Evolutionary conservation across 179 eudicot species (phyloP).

Genomic region (Pouteria campechiana): DNA sequence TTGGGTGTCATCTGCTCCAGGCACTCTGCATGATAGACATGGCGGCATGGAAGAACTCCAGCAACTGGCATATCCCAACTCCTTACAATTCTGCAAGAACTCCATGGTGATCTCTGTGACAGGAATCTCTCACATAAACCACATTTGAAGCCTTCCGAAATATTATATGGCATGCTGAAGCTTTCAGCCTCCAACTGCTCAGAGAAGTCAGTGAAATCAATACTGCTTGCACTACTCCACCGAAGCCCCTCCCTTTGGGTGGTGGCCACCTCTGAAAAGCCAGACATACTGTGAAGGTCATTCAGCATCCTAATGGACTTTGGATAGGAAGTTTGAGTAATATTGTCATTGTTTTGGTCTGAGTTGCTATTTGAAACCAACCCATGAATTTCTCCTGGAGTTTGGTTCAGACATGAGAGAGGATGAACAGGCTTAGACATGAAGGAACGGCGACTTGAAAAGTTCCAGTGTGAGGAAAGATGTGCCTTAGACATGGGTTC

Average conservation of each 20-base stretch:
- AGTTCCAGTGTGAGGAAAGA: slow-evolving; percentile 46
- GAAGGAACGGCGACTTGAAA: slow-evolving; percentile 67
- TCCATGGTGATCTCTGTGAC: slow-evolving; percentile 92
- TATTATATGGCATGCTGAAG: slow-evolving; percentile 16
- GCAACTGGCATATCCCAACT: slow-evolving; percentile 85
- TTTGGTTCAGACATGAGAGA: slow-evolving; percentile 43
- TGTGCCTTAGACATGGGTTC: slow-evolving; percentile 47
- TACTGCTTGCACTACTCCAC: slow-evolving; percentile 60
- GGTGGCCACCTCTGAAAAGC: slow-evolving; percentile 22
- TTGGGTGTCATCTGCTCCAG: slow-evolving; percentile 81
- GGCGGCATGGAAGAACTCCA: slow-evolving; percentile 76
- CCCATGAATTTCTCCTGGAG: slow-evolving; percentile 43
- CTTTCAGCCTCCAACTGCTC: slow-evolving; percentile 42
- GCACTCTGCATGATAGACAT: slow-evolving; percentile 95
- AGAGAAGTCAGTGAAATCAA: slow-evolving; percentile 47
- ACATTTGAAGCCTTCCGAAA: slow-evolving; percentile 34
- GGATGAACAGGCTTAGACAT: slow-evolving; percentile 92
- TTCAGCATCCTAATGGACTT: no score
- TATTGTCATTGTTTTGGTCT: no score
- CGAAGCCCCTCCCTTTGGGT: slow-evolving; percentile 40
- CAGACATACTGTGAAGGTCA: no score
- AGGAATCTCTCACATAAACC: slow-evolving; percentile 82
- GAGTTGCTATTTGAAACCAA: no score
- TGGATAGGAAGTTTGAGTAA: no score
- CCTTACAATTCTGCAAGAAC: slow-evolving; percentile 69